Percentiles rank a stretch among this genome's conserved stretches.
These are phyloP conservation scores for Oryza officinalis DNA, from an alignment of 176 grass and related monocot genomes.

Conservation along the genomic window DNA sequence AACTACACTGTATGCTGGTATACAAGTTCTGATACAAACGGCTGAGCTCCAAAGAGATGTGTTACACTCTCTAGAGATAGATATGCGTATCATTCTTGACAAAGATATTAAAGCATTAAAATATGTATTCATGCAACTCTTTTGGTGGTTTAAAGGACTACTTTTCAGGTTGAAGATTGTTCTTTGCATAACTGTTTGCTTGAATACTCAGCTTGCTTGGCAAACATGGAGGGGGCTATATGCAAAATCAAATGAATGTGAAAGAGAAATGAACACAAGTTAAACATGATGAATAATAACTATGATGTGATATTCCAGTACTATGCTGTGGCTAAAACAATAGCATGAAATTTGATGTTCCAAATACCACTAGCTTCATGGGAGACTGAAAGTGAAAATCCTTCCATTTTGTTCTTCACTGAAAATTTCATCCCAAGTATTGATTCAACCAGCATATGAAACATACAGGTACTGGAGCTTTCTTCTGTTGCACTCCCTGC, in stretches of 20 bases:
- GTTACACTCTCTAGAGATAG: no score
- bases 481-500: slow-evolving; percentile 47
- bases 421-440: slow-evolving; percentile 71
- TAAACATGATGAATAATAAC: not conserved
- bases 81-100: not conserved
- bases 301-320: not conserved
- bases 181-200: not conserved
- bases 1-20: not conserved
- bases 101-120: slow-evolving; percentile 2
- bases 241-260: slow-evolving; percentile 19
- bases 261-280: not conserved
- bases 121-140: not conserved
- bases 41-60: not conserved
- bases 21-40: not conserved
- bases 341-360: slow-evolving; percentile 20
- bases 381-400: slow-evolving; percentile 42
- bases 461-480: slow-evolving; percentile 36
- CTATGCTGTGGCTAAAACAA: slow-evolving; percentile 14
- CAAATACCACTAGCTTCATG: slow-evolving; percentile 81
- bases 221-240: slow-evolving; percentile 8
- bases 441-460: slow-evolving; percentile 51
- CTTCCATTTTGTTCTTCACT: slow-evolving; percentile 55
- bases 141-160: not conserved
- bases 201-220: slow-evolving; percentile 7
- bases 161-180: slow-evolving; percentile 13